phyloP scores from a whole-genome alignment of 495 filamentous ascomycete genomes.

The Aspergillus asperescens region DNA sequence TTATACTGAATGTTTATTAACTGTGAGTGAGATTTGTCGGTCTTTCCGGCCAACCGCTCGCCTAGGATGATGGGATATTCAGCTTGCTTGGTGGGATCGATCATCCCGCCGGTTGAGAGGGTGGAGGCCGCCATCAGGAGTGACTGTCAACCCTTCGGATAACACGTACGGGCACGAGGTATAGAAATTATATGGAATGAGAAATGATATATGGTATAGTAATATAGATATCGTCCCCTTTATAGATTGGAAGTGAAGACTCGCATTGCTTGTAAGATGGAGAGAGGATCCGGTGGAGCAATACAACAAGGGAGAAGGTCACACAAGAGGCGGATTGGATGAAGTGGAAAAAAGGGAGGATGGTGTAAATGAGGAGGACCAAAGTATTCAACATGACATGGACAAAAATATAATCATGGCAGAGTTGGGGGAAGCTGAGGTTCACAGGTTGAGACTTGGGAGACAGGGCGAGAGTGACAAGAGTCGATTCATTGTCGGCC shows the following conservation, averaged over 20 bases:
- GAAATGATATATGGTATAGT: not conserved
- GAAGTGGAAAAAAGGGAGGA: not conserved
- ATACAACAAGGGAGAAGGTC: conserved; percentile 19
- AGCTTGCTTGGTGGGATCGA: conserved; percentile 47
- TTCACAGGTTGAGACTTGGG: not conserved
- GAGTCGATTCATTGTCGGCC: not conserved
- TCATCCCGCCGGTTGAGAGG: conserved; percentile 32
- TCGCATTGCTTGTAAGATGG: conserved; percentile 18
- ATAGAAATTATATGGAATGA: conserved; percentile 4
- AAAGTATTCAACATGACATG: conserved; percentile 11
- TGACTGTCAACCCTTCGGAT: not conserved
- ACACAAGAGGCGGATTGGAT: conserved; percentile 10
- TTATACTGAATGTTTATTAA: conserved; percentile 48
- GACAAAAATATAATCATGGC: not conserved
- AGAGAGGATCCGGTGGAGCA: conserved; percentile 1
- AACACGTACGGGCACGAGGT: not conserved
- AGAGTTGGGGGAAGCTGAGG: not conserved
- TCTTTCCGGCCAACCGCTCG: conserved; percentile 32
- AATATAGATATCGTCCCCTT: conserved; percentile 11
- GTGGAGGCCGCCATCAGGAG: conserved; percentile 34
- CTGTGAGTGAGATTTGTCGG: conserved; percentile 18
- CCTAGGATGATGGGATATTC: conserved; percentile 46
- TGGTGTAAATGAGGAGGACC: not conserved
- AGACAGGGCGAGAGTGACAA: not conserved
- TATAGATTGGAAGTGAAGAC: conserved; percentile 3